phyloP scores from a whole-genome alignment of 108 stramenopile species.

The Poteriospumella lacustris region DNA sequence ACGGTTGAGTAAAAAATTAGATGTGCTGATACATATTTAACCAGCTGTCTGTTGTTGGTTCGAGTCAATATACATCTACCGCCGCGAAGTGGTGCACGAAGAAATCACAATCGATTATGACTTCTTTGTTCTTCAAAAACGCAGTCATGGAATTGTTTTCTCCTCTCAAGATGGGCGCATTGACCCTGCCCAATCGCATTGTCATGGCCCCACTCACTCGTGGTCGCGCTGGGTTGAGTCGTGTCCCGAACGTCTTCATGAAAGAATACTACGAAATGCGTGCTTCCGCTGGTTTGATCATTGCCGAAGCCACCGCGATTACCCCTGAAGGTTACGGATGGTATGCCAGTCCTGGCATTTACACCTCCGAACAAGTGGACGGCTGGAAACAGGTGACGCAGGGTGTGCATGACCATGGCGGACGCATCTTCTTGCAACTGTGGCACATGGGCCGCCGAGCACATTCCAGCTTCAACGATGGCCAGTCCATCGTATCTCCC shows the following conservation, averaged over 20 bases:
- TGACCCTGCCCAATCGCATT: background rate
- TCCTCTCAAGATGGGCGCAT: background rate
- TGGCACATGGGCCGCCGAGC: conserved; percentile 62
- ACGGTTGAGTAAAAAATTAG: too few relatives aligned
- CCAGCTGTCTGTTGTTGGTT: too few relatives aligned
- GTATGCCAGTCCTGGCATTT: conserved; percentile 51
- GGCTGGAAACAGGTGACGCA: conserved; percentile 64
- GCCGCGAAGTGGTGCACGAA: too few relatives aligned
- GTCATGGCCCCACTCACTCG: conserved; percentile 12
- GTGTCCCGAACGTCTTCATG: conserved; percentile 23
- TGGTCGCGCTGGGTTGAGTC: background rate
- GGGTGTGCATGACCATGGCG: conserved; percentile 55
- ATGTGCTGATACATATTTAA: too few relatives aligned
- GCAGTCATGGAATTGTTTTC: background rate
- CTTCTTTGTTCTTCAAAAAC: background rate
- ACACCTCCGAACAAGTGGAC: conserved; percentile 52
- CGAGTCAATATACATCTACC: too few relatives aligned
- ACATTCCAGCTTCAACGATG: conserved; percentile 48
- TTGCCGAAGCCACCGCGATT: conserved; percentile 61
- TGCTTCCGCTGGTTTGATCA: conserved; percentile 59
- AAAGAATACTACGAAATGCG: conserved; percentile 61
- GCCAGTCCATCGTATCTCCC: conserved; percentile 36
- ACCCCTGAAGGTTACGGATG: conserved; percentile 56
- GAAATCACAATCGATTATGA: too few relatives aligned
- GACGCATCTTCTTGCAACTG: conserved; percentile 54